Percentiles rank a stretch among this genome's conserved stretches.
These are phyloP conservation scores for Tuber aestivum DNA, from an alignment of 495 filamentous ascomycete genomes.

Conservation along the genomic window DNA sequence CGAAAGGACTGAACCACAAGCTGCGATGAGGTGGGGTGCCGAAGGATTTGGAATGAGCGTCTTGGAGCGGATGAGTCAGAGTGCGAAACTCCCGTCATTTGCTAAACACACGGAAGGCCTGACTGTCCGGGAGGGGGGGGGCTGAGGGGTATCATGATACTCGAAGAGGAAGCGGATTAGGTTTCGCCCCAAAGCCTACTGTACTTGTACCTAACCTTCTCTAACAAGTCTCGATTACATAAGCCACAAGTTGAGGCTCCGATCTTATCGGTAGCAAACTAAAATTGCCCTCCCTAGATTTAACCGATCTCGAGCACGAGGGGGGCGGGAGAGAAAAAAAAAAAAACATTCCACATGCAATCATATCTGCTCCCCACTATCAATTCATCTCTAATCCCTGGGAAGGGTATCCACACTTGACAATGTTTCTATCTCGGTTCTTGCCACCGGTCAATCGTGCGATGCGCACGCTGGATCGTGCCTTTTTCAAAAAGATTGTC, in stretches of 20 bases:
- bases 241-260: background rate
- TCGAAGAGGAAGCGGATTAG: background rate
- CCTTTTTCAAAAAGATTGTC: slow-evolving; percentile 69
- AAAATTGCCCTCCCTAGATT: background rate
- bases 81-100: background rate
- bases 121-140: too few species aligned
- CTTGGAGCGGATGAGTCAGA: background rate
- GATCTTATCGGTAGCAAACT: background rate
- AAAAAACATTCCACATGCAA: background rate
- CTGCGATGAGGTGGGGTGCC: background rate
- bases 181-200: background rate
- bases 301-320: background rate
- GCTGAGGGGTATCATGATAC: background rate
- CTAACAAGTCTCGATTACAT: background rate
- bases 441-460: slow-evolving; percentile 75
- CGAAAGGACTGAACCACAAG: background rate
- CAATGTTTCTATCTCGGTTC: slow-evolving; percentile 45
- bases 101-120: background rate
- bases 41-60: background rate
- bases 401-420: background rate
- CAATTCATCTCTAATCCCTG: background rate
- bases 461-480: slow-evolving; percentile 69
- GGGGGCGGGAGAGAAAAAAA: background rate
- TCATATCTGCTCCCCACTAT: background rate
- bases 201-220: background rate